Conservation (phyloP, 116 monocot genomes). For the Trichopus zeylanicus region DNA sequence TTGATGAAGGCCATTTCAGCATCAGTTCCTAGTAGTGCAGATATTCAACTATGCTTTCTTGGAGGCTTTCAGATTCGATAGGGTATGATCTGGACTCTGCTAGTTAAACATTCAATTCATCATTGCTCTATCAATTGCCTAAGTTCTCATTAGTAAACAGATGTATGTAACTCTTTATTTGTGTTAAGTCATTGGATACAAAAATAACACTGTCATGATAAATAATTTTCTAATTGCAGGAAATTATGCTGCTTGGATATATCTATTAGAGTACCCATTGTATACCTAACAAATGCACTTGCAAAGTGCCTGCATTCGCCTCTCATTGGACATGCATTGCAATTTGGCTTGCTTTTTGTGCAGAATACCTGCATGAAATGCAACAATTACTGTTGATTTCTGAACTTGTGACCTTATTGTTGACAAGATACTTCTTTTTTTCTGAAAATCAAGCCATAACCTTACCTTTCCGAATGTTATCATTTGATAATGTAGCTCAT, state of each 20-base stretch:
- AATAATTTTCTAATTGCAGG: not conserved
- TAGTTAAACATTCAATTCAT: too few species aligned
- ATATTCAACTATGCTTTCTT: too few species aligned
- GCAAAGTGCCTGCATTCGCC: conserved; percentile 42
- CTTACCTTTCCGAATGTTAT: conserved; percentile 23
- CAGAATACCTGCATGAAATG: conserved; percentile 33
- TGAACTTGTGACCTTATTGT: not conserved
- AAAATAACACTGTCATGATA: too few species aligned
- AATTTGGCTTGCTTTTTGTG: conserved; percentile 51
- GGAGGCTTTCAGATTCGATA: too few species aligned
- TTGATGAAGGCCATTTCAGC: not conserved
- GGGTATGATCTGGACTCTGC: too few species aligned
- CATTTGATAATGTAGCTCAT: conserved; percentile 87
- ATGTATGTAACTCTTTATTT: too few species aligned
- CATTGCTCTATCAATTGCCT: too few species aligned
- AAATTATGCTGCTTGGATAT: not conserved
- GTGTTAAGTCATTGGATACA: too few species aligned
- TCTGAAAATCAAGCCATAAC: not conserved
- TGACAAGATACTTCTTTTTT: not conserved
- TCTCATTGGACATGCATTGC: conserved; percentile 46
- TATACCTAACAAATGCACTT: conserved; percentile 51
- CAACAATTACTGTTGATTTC: not conserved
- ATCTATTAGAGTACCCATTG: not conserved
- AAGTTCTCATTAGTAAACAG: too few species aligned
- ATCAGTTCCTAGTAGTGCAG: not conserved